Conservation (phyloP, 768 basidiomycete species). For the Russula griseocarnosa region DNA sequence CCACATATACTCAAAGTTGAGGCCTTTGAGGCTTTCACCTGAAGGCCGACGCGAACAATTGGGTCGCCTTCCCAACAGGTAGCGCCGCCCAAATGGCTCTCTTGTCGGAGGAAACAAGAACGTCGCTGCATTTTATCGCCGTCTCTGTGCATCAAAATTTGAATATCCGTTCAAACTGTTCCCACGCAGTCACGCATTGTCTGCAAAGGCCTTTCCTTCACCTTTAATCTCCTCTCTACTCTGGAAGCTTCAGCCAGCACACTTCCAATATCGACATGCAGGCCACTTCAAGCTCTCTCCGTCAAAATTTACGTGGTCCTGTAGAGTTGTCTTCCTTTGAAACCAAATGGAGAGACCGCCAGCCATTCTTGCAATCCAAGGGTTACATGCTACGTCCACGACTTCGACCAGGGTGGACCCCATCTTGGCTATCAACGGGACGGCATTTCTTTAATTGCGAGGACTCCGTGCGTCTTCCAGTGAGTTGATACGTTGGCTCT, state of each 20-base stretch:
- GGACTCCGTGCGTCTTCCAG: constrained; percentile 6
- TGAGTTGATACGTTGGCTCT: background rate
- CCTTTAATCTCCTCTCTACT: no score
- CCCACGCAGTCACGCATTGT: background rate
- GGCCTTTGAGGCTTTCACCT: no score
- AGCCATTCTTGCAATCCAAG: no score
- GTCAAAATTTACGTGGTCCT: background rate
- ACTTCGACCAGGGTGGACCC: background rate
- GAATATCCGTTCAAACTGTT: background rate
- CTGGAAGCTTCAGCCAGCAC: no score
- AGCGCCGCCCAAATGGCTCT: no score
- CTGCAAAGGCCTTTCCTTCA: no score
- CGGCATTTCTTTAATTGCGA: background rate
- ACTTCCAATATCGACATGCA: background rate
- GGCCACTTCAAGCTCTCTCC: background rate
- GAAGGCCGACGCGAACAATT: background rate
- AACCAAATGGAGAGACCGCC: no score
- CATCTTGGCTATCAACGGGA: constrained; percentile 25
- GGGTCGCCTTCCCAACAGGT: background rate
- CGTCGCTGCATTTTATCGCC: background rate
- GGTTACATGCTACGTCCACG: no score
- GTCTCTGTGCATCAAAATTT: background rate
- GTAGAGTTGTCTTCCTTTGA: background rate
- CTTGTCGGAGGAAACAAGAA: background rate
- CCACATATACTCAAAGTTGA: background rate